Conservation (phyloP, 768 basidiomycete species). For the Amanita pallidorosea region DNA sequence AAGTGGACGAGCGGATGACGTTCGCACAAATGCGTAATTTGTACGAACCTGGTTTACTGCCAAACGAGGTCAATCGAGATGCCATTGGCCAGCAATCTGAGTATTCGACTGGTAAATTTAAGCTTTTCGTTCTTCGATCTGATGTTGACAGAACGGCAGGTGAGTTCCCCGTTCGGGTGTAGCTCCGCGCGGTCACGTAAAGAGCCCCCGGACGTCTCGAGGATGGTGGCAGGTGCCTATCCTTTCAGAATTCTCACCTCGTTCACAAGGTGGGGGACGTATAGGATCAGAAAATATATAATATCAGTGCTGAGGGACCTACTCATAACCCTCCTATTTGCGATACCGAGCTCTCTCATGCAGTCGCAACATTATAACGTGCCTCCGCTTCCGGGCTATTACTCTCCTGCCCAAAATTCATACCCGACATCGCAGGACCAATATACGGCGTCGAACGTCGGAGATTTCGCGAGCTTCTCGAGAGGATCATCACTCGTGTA, state of each 20-base stretch:
- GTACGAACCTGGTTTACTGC: constrained; percentile 3
- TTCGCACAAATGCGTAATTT: constrained; percentile 1
- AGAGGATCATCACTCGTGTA: constrained; percentile 37
- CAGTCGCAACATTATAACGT: constrained; percentile 24
- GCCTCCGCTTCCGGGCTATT: constrained; percentile 19
- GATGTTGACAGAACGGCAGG: constrained; percentile 22
- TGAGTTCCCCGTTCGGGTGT: constrained; percentile 22
- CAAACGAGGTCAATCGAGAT: constrained; percentile 3
- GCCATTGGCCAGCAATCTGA: background rate
- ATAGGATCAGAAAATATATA: constrained; percentile 38
- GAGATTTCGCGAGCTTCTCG: constrained; percentile 27
- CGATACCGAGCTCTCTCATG: constrained; percentile 18
- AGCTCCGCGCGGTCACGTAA: constrained; percentile 36
- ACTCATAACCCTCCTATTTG: constrained; percentile 23
- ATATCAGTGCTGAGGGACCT: constrained; percentile 21
- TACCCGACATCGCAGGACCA: constrained; percentile 8
- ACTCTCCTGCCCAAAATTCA: constrained; percentile 11
- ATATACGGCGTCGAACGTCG: constrained; percentile 7
- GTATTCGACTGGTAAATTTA: constrained; percentile 8
- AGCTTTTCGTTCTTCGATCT: constrained; percentile 17
- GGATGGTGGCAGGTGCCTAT: constrained; percentile 33
- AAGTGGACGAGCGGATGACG: constrained; percentile 5
- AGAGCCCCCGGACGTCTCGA: constrained; percentile 29
- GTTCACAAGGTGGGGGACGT: constrained; percentile 28
- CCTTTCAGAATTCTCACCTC: constrained; percentile 32